These are phyloP conservation scores for Trichomonas tenax DNA, from an alignment of 208 protist species.

Conservation along the genomic window DNA sequence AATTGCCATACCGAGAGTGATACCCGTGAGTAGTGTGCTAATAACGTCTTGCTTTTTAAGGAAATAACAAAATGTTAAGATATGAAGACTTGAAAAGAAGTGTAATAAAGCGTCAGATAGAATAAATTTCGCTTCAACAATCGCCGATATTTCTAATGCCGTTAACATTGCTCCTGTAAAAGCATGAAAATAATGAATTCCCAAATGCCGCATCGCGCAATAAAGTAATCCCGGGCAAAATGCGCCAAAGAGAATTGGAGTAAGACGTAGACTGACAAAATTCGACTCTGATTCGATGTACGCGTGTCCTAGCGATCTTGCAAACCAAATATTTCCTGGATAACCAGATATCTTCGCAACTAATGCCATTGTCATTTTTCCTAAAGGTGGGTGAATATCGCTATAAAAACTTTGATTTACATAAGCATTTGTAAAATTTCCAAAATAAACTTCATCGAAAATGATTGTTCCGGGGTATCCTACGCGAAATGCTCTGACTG, in stretches of 20 bases:
- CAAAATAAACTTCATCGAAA: conserved; percentile 17
- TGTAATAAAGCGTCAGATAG: background rate
- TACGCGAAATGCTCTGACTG: background rate
- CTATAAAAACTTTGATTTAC: background rate
- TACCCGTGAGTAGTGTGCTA: background rate
- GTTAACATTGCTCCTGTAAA: background rate
- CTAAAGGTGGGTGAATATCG: conserved; percentile 13
- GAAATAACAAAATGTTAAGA: background rate
- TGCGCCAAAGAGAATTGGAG: background rate
- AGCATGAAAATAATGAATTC: background rate
- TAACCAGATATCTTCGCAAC: background rate
- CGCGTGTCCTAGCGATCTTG: background rate
- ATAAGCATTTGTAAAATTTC: background rate
- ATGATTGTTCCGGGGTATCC: background rate
- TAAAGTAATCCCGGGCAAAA: background rate
- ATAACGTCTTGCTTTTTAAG: background rate
- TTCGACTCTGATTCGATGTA: background rate
- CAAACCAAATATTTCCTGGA: background rate
- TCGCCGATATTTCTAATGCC: background rate
- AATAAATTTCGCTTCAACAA: background rate
- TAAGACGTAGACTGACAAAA: background rate
- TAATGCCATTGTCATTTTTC: background rate
- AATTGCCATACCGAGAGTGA: background rate
- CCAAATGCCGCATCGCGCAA: background rate
- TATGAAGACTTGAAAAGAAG: background rate